Evolutionary conservation across 257 asterid genomes (phyloP), one percentile per base, ranked within the genome.

Genomic region (Petunia secreta): DNA sequence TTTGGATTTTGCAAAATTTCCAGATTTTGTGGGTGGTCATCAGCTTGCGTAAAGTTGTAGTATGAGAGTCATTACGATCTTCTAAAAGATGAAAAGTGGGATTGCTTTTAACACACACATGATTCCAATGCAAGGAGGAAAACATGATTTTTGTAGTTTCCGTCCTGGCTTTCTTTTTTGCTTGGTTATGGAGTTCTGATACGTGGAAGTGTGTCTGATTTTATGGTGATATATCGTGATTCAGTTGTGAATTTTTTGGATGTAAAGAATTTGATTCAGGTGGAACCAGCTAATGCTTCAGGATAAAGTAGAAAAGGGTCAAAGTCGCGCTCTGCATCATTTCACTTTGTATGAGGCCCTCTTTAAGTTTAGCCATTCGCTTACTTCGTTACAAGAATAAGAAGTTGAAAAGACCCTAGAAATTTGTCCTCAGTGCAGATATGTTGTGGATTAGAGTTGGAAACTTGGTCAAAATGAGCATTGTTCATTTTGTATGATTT

Each of bases 181-280:
- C 77, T 48, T 48, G 60, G 77, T 37, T 43, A 10, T 48, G 77
- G 11, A 71, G 60, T 71, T 71, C 4, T 48, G 34, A 34, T 48
- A 15, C 34, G 77, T 48, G 60, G 60, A 71, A 48, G 77, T 37
- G 25, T 69, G 41, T 69, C 59, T 48, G 77, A 39, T 25, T 71
- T 25, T 25, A 25, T 48, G 77, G 13, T 48, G 60, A 48, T 34
- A 43, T 25, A 48, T 71, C 43, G 11, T 0, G 60, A 34, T 73
- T 34, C 50, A 5, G 8, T 48, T 71, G 46, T 46, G 59, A 50
- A 50, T 16, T 34, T 34, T 73, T 48, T 16, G 60, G 43, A 71
- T 71, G 57, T 9, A 44, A 25, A 71, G 44, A 25, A 25, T 50
- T 40, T 71, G 62, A 10, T 34, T 71, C 77, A 48, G 10, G 60